These are phyloP conservation scores for Microcyclospora pomicola DNA, from an alignment of 2,329 filamentous ascomycete genomes.

Conservation along the genomic window DNA sequence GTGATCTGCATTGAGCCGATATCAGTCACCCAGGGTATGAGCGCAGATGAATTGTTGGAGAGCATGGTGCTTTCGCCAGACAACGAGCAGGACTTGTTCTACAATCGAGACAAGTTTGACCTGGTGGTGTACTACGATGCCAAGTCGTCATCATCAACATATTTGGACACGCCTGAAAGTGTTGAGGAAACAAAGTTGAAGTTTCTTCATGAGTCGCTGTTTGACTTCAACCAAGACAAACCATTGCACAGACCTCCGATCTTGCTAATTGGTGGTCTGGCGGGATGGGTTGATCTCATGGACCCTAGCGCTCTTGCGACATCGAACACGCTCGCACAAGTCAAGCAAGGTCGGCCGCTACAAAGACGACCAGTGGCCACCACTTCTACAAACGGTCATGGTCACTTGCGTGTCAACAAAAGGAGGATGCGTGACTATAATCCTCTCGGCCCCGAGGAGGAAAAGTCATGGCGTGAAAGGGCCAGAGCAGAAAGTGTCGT, in stretches of 20 bases:
- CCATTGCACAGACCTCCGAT: conserved; percentile 60
- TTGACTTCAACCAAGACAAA: conserved; percentile 69
- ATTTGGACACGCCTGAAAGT: conserved; percentile 33
- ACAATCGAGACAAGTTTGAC: conserved; percentile 61
- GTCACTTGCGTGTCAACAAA: conserved; percentile 40
- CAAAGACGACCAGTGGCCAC: conserved; percentile 39
- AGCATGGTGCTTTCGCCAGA: conserved; percentile 57
- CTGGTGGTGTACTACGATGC: conserved; percentile 87
- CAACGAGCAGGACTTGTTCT: conserved; percentile 64
- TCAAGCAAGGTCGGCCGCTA: conserved; percentile 36
- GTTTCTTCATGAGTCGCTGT: conserved; percentile 64
- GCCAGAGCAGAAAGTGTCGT: conserved; percentile 52
- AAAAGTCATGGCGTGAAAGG: conserved; percentile 65
- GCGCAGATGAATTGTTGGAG: conserved; percentile 50
- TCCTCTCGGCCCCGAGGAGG: conserved; percentile 67
- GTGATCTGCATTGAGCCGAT: conserved; percentile 88
- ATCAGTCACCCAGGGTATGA: conserved; percentile 52
- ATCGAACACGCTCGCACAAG: conserved; percentile 40
- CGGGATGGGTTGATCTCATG: conserved; percentile 76
- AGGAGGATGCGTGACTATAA: conserved; percentile 47
- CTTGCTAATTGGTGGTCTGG: conserved; percentile 66
- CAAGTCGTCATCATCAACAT: conserved; percentile 44
- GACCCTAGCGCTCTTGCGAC: conserved; percentile 51
- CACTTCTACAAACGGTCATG: conserved; percentile 26
- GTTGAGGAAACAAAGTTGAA: conserved; percentile 42